These are phyloP conservation scores for Mucor irregularis DNA, from an alignment of 371 early-diverging fungal genomes.

Conservation along the genomic window DNA sequence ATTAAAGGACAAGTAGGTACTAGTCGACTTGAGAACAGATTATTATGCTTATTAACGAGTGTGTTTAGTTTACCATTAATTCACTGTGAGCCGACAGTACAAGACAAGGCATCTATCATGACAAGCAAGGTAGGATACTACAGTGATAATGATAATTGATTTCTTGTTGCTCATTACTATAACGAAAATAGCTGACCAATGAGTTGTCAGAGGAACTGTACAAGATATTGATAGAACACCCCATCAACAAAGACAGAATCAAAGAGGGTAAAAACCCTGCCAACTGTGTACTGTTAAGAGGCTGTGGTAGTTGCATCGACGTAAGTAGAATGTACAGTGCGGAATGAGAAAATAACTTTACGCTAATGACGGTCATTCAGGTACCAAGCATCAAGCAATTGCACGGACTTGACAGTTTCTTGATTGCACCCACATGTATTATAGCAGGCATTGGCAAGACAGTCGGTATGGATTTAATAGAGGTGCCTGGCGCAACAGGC, in stretches of 20 bases:
- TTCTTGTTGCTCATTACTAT: not conserved
- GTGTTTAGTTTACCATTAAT: conserved; percentile 42
- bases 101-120: conserved; percentile 36
- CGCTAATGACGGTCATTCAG: not conserved
- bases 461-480: conserved; percentile 44
- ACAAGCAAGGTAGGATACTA: conserved; percentile 40
- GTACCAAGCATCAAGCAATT: conserved; percentile 42
- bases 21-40: not conserved
- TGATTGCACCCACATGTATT: conserved; percentile 61
- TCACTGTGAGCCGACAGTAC: conserved; percentile 37
- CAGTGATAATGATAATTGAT: not conserved
- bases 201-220: conserved; percentile 42
- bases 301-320: conserved; percentile 47
- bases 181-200: conserved; percentile 53
- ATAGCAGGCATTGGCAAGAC: conserved; percentile 57
- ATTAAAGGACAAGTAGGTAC: conserved; percentile 49
- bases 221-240: conserved; percentile 32
- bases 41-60: not conserved
- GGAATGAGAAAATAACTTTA: not conserved
- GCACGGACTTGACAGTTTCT: conserved; percentile 45
- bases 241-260: conserved; percentile 39
- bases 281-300: conserved; percentile 52
- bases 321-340: not conserved
- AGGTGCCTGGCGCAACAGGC: conserved; percentile 54
- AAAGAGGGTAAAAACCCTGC: conserved; percentile 41